These are phyloP conservation scores for Dothideomycetidae sp. DNA, from an alignment of 2,329 filamentous ascomycete species.

Conservation along the genomic window DNA sequence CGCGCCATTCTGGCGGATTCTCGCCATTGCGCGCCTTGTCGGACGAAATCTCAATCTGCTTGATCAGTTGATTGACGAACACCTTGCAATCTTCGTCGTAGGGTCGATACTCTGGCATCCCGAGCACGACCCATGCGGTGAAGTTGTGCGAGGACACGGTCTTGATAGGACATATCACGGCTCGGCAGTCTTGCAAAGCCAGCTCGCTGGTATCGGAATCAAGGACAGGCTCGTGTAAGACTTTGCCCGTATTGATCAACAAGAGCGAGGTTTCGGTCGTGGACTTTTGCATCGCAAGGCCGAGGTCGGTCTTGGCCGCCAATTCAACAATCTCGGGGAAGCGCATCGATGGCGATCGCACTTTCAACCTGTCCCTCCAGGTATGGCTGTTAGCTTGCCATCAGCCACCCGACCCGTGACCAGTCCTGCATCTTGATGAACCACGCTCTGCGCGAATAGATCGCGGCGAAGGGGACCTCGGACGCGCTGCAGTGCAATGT, in stretches of 20 bases:
- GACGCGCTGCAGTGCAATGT: neutral
- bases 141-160: neutral
- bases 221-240: neutral
- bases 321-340: neutral
- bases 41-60: no score
- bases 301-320: neutral
- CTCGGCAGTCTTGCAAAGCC: neutral
- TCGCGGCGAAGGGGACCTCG: constrained; percentile 2
- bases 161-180: constrained; percentile 3
- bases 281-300: neutral
- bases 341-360: neutral
- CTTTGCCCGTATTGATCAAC: neutral
- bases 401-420: neutral
- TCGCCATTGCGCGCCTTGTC: no score
- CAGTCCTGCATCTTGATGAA: neutral
- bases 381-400: neutral
- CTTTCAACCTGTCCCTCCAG: neutral
- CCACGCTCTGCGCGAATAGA: neutral
- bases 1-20: no score
- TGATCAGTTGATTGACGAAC: constrained; percentile 10
- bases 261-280: neutral
- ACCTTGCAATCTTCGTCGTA: constrained; percentile 11
- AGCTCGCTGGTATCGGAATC: neutral
- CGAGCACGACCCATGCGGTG: constrained; percentile 6
- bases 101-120: constrained; percentile 8